Percentiles rank a stretch among this genome's conserved stretches.
Evolutionary conservation across 176 grass and related monocot species (phyloP).

Genomic region (Pontederia paniculata): DNA sequence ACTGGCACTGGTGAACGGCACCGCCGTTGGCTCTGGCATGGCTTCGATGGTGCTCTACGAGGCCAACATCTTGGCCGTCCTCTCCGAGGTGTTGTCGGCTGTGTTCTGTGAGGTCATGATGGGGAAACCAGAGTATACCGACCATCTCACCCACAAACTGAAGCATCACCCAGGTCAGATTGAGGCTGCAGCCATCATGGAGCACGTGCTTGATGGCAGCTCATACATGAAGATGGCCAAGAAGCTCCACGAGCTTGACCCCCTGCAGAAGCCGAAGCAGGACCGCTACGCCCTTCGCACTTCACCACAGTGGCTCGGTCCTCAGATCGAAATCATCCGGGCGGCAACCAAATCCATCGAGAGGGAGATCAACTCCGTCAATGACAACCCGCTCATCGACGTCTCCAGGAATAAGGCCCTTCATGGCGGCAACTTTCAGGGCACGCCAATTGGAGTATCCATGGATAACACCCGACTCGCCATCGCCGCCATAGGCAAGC

Average conservation of each 20-base stretch:
- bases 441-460: slow-evolving; percentile 15
- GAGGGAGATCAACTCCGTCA: slow-evolving; percentile 18
- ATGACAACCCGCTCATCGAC: slow-evolving; percentile 18
- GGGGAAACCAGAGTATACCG: slow-evolving; percentile 14
- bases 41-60: slow-evolving; percentile 9
- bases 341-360: slow-evolving; percentile 10
- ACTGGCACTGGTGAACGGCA: slow-evolving; percentile 14
- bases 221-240: slow-evolving; percentile 18
- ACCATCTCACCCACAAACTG: slow-evolving; percentile 17
- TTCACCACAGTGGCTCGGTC: slow-evolving; percentile 16
- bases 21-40: slow-evolving; percentile 13
- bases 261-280: slow-evolving; percentile 17
- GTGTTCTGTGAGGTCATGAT: slow-evolving; percentile 15
- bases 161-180: slow-evolving; percentile 12
- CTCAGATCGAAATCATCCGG: slow-evolving; percentile 15
- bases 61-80: slow-evolving; percentile 7
- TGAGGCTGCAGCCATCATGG: slow-evolving; percentile 16
- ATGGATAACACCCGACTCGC: slow-evolving; percentile 16
- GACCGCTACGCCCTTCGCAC: slow-evolving; percentile 17
- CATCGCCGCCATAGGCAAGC: slow-evolving; percentile 13
- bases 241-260: slow-evolving; percentile 17
- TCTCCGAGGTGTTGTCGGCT: slow-evolving; percentile 11
- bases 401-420: slow-evolving; percentile 14
- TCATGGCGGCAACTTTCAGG: slow-evolving; percentile 18
- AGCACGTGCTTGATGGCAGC: slow-evolving; percentile 14